Base-by-base conservation (phyloP, 2,329 filamentous ascomycete genomes). In the Akanthomyces dipterigenus region DNA sequence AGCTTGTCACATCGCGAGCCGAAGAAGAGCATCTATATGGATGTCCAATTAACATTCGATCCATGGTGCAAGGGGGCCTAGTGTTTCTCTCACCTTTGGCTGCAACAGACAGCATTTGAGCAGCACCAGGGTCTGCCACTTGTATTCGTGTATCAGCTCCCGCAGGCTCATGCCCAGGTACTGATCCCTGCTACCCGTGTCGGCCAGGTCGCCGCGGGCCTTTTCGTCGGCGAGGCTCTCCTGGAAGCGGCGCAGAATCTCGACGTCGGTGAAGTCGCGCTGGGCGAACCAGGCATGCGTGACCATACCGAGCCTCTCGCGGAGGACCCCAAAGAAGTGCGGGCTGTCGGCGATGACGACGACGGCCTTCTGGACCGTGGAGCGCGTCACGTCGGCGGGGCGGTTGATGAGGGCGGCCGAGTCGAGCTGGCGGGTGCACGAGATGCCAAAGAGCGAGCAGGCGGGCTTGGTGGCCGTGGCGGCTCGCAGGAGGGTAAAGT, bases 241-340 rank as follows among this genome's bases (percentile, higher is more conserved):
- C 73, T 96, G 92, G 68, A 99, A 97, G 72, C 90, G 84, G 76
- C 89, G 80, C 65, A 99, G 77, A 67, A 99, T 97, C 72, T 97
- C 93, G 53, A 88, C 82, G 72, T 98, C 93, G 31, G 88, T 87
- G 71, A 99, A 99, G 72, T 98, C 91, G 63, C 80, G 88, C 79
- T 99, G 95, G 64, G 89, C 90, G 76, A 99, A 99, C 95, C 95
- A 99, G 26, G 93, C 93, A 68, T 88, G 89, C 4, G 93, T 97
- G 18, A 99, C 93, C 36, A 96, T 87, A 54, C 90, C 89, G 65
- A 99, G 78, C 66, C 95, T 88, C 75, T 98, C 91, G 69, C 93
- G 87, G 72, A 99, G 78, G 77, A 95, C 90, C 61, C 92, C 93
- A 74, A 99, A 96, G 69, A 87, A 87, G 70, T 95, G 90, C 9